phyloP scores from a whole-genome alignment of 129 eudicot species.

The Flaveria ramosissima region DNA sequence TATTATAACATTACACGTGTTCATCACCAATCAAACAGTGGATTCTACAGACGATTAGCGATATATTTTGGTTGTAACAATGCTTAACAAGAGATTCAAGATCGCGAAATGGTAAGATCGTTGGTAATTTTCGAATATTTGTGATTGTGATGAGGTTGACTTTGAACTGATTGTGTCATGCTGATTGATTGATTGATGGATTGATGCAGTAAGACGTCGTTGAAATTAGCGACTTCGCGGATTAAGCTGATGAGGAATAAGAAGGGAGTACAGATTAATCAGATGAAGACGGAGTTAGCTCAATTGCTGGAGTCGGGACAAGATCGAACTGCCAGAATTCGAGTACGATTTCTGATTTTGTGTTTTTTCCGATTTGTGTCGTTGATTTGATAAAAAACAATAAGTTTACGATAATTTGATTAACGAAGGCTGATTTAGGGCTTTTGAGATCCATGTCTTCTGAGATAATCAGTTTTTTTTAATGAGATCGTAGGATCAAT shows the following conservation, averaged over 20 bases:
- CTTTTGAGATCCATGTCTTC: background rate
- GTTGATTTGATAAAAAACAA: background rate
- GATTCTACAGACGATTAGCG: background rate
- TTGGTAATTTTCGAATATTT: background rate
- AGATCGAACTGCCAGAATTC: conserved; percentile 82
- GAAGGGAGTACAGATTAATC: conserved; percentile 62
- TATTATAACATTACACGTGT: background rate
- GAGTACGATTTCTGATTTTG: conserved; percentile 44
- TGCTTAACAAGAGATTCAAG: conserved; percentile 39
- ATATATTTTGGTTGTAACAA: background rate
- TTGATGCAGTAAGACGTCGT: conserved; percentile 78
- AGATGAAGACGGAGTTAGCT: conserved; percentile 79
- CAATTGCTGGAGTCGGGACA: conserved; percentile 75
- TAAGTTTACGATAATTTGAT: background rate
- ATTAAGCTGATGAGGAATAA: conserved; percentile 81
- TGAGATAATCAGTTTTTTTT: background rate
- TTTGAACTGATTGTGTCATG: conserved; percentile 16
- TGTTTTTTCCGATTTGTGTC: background rate
- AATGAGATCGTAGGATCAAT: background rate
- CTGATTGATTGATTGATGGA: conserved; percentile 38
- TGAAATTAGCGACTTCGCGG: conserved; percentile 71
- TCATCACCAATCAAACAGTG: conserved; percentile 26
- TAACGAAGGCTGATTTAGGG: background rate
- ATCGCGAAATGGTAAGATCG: conserved; percentile 35
- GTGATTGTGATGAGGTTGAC: conserved; percentile 30